These are phyloP conservation scores for Penicillium sp. DNA, from an alignment of 2,329 filamentous ascomycete species.

Conservation along the genomic window DNA sequence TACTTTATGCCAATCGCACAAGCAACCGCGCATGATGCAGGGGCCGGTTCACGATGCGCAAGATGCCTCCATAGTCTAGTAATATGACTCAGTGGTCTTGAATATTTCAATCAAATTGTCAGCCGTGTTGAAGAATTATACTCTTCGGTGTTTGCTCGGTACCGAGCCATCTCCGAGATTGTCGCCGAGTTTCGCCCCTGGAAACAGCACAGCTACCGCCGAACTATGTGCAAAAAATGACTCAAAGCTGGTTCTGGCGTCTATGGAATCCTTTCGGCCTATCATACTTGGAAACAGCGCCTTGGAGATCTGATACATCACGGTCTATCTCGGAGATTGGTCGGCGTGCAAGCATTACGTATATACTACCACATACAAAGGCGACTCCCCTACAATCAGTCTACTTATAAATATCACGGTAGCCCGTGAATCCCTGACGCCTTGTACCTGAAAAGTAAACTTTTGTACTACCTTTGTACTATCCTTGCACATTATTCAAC, in stretches of 20 bases:
- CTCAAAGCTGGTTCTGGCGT: neutral
- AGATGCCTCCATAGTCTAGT: neutral
- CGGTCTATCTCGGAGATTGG: constrained; percentile 18
- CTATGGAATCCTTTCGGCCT: neutral
- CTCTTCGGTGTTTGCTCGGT: constrained; percentile 11
- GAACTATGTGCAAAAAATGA: constrained; percentile 3
- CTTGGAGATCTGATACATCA: neutral
- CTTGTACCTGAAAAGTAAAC: neutral
- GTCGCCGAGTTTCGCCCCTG: neutral
- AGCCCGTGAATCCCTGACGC: neutral
- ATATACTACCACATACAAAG: neutral
- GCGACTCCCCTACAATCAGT: neutral
- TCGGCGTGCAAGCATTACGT: constrained; percentile 9
- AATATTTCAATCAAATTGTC: neutral
- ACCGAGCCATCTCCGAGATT: constrained; percentile 12
- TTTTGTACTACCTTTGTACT: neutral
- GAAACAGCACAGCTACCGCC: neutral
- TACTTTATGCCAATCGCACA: neutral
- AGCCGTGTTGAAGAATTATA: neutral
- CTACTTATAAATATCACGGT: constrained; percentile 12
- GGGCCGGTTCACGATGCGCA: neutral
- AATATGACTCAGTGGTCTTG: neutral
- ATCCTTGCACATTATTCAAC: neutral
- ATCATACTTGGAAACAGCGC: neutral
- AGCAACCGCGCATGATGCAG: neutral